Conservation (phyloP, 345 rosid genomes). For the Populus pruinosa region DNA sequence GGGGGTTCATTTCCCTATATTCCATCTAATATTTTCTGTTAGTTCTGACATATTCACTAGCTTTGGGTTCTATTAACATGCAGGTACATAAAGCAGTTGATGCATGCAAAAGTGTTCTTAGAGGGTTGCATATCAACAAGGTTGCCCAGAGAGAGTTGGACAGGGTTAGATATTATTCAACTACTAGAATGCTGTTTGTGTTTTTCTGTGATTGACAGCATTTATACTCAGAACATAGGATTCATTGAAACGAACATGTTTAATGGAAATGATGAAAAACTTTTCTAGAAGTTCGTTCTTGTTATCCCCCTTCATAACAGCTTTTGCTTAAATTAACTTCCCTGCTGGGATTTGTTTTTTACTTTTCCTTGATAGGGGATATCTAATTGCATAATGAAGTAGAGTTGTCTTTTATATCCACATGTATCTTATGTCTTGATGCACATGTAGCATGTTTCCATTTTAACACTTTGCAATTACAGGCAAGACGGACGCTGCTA, state of each 20-base stretch:
- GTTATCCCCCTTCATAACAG: neutral
- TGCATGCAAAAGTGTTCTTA: slow-evolving; percentile 94
- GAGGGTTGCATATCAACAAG: slow-evolving; percentile 86
- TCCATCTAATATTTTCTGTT: neutral
- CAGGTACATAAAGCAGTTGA: slow-evolving; percentile 96
- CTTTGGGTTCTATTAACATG: slow-evolving; percentile 16
- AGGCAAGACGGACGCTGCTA: slow-evolving; percentile 94
- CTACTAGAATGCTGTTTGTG: neutral
- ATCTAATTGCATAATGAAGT: neutral
- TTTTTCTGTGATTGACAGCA: neutral
- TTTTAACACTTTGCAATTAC: slow-evolving; percentile 19
- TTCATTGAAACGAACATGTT: neutral
- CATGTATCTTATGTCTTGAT: neutral
- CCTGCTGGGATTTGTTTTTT: neutral
- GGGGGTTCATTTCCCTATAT: slow-evolving; percentile 23
- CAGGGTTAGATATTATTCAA: slow-evolving; percentile 60
- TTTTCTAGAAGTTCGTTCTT: neutral
- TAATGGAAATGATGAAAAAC: neutral
- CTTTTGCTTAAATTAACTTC: slow-evolving; percentile 9
- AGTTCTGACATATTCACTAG: slow-evolving; percentile 16
- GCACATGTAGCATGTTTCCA: neutral
- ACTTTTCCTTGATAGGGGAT: neutral
- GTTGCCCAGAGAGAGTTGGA: slow-evolving; percentile 86
- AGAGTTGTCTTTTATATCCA: neutral
- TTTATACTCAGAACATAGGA: neutral